These are phyloP conservation scores for Cytospora leucostoma DNA, from an alignment of 2,329 filamentous ascomycete genomes.

Conservation along the genomic window DNA sequence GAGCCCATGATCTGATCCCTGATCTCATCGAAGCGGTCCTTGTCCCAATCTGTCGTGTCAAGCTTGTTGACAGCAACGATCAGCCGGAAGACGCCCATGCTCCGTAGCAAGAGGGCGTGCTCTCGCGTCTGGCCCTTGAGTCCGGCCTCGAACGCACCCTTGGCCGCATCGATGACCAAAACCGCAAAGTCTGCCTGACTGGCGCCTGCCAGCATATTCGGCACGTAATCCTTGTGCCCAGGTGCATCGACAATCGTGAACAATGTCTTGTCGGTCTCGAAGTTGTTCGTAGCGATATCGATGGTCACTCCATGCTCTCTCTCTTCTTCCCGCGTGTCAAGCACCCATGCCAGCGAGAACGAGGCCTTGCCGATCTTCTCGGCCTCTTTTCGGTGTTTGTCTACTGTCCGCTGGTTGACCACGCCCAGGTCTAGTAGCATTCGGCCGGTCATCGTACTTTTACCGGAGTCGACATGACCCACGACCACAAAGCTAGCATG, in stretches of 20 bases:
- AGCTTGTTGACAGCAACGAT: slow-evolving; percentile 96
- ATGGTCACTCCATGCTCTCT: slow-evolving; percentile 90
- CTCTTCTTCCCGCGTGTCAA: slow-evolving; percentile 91
- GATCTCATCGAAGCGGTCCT: slow-evolving; percentile 83
- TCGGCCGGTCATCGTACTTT: slow-evolving; percentile 97
- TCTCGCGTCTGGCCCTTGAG: slow-evolving; percentile 93
- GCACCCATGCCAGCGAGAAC: slow-evolving; percentile 94
- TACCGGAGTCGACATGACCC: slow-evolving; percentile 97
- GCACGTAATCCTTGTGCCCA: slow-evolving; percentile 93
- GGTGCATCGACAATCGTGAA: slow-evolving; percentile 97
- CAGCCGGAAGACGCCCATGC: slow-evolving; percentile 84
- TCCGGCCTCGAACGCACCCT: slow-evolving; percentile 90
- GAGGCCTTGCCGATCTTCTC: slow-evolving; percentile 91
- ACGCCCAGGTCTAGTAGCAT: slow-evolving; percentile 85
- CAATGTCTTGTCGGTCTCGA: slow-evolving; percentile 81
- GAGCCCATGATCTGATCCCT: slow-evolving; percentile 81
- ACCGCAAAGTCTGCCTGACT: slow-evolving; percentile 96
- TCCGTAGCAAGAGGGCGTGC: slow-evolving; percentile 85
- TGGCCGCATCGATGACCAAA: slow-evolving; percentile 87
- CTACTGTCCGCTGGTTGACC: slow-evolving; percentile 83
- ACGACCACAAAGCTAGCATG: slow-evolving; percentile 91
- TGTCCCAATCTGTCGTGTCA: slow-evolving; percentile 81
- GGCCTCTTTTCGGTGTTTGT: slow-evolving; percentile 85
- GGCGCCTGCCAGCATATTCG: slow-evolving; percentile 98
- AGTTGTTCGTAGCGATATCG: slow-evolving; percentile 92